Evolutionary conservation across 352 stramenopile species (phyloP).

Genomic region (Phytophthora chlamydospora): DNA sequence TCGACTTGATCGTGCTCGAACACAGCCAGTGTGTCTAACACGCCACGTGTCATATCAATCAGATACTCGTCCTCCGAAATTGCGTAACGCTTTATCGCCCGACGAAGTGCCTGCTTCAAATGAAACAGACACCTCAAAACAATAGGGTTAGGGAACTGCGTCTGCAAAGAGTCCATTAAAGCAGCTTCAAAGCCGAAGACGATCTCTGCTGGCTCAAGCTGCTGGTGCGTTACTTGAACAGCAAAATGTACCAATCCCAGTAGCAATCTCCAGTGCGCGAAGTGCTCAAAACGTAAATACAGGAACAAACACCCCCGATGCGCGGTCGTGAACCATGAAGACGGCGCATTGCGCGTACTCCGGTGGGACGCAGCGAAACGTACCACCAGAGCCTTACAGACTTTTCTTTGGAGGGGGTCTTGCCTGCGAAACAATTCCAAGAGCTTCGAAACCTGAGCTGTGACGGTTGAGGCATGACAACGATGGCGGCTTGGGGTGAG

Average conservation of each 20-base stretch:
- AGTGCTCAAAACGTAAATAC: conserved; percentile 27
- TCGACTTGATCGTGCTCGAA: conserved; percentile 3
- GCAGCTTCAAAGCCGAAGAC: conserved; percentile 8
- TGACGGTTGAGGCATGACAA: too few relatives aligned
- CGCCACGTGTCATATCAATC: conserved; percentile 4
- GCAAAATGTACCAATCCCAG: conserved; percentile 4
- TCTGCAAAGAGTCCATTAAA: conserved; percentile 9
- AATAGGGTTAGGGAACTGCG: conserved; percentile 7
- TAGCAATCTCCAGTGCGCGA: not conserved
- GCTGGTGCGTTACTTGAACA: not conserved
- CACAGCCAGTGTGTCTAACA: conserved; percentile 11
- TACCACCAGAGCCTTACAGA: too few relatives aligned
- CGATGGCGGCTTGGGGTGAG: too few relatives aligned
- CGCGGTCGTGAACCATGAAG: conserved; percentile 7
- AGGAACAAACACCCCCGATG: conserved; percentile 20
- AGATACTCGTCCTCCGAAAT: conserved; percentile 7
- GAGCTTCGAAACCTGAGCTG: too few relatives aligned
- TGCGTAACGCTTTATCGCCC: conserved; percentile 8
- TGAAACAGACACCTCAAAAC: conserved; percentile 21
- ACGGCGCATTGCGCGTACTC: conserved; percentile 1
- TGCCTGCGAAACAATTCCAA: too few relatives aligned
- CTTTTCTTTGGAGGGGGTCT: too few relatives aligned
- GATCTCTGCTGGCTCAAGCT: conserved; percentile 5
- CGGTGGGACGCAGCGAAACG: conserved; percentile 17
- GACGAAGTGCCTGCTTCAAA: conserved; percentile 28